Evolutionary conservation across 176 grass and related monocot species (phyloP).

Genomic region (Ananas comosus): DNA sequence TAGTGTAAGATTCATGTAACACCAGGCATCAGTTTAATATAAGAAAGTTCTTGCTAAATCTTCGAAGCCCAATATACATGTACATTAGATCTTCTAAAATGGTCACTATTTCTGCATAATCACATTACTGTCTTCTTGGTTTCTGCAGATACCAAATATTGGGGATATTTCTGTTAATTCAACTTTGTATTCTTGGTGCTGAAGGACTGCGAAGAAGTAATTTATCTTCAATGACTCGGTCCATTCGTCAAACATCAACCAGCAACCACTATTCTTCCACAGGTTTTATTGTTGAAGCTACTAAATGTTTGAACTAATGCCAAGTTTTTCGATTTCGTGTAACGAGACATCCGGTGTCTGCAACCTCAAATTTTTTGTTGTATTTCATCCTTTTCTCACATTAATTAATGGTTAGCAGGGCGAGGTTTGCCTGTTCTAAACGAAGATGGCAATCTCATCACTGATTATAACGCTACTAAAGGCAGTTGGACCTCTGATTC

Average conservation of each 20-base stretch:
- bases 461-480: constrained; percentile 47
- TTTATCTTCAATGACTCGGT: constrained; percentile 81
- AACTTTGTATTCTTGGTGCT: constrained; percentile 87
- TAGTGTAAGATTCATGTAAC: no score
- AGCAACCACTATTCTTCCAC: constrained; percentile 41
- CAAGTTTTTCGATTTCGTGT: neutral
- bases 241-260: constrained; percentile 60
- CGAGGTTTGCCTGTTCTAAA: constrained; percentile 65
- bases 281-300: constrained; percentile 30
- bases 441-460: constrained; percentile 76
- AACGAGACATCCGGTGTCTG: neutral
- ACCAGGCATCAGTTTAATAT: no score
- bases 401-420: constrained; percentile 25
- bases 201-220: constrained; percentile 86
- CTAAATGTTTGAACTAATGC: neutral
- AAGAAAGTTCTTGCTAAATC: no score
- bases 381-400: constrained; percentile 3
- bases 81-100: neutral
- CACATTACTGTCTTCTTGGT: constrained; percentile 5
- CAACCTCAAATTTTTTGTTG: constrained; percentile 1
- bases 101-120: constrained; percentile 7
- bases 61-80: neutral
- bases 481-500: constrained; percentile 28
- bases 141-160: constrained; percentile 92
- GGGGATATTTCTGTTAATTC: constrained; percentile 88